Percentiles rank a stretch among this genome's conserved stretches.
Conservation (phyloP, 345 rosid genomes). For the Citrus unshiu region DNA sequence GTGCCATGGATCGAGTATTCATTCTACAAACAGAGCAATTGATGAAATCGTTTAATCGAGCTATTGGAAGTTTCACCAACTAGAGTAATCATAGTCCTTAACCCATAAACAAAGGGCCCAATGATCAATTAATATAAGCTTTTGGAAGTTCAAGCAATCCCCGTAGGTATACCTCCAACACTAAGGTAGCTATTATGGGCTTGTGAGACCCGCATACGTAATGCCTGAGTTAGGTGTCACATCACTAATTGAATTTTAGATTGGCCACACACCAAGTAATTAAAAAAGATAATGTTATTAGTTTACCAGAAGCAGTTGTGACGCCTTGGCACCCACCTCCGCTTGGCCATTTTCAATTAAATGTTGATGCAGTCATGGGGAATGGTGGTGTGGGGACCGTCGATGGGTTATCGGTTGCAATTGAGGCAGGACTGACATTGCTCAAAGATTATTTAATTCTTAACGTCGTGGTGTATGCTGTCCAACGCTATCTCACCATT, state of each 20-base stretch:
- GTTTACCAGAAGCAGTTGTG: neutral
- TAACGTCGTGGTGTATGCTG: no score
- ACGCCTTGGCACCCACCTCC: no score
- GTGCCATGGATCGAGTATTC: neutral
- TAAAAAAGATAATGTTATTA: neutral
- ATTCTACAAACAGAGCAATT: neutral
- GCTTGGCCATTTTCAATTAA: no score
- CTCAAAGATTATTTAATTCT: no score
- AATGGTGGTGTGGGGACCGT: no score
- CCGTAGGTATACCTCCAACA: neutral
- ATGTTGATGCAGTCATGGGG: no score
- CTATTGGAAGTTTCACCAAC: neutral
- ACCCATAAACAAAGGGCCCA: neutral
- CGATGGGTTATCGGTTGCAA: no score
- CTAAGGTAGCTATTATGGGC: neutral
- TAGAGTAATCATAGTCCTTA: no score
- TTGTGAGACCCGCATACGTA: neutral
- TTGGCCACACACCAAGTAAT: neutral
- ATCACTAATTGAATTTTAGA: no score
- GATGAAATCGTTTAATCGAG: no score
- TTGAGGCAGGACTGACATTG: no score
- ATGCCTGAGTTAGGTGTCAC: neutral
- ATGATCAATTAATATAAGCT: neutral
- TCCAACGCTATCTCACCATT: no score
- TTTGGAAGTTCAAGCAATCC: neutral